Evolutionary conservation across 2,329 filamentous ascomycete species (phyloP), one percentile per base, ranked within the genome.

Genomic region (Aureobasidium namibiae): DNA sequence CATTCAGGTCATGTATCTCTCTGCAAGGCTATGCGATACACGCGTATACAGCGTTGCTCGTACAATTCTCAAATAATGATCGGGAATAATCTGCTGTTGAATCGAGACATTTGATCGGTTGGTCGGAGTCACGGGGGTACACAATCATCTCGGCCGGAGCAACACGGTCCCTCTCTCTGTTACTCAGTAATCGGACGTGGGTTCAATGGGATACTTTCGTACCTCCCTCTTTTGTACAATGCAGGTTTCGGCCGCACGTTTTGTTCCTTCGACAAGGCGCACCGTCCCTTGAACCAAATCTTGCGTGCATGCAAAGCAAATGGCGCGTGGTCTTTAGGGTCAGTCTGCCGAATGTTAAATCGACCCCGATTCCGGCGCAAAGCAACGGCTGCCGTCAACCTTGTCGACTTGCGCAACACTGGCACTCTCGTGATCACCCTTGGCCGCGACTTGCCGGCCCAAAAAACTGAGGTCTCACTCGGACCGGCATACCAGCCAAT

Each of bases 201-300:
- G 33, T 24, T 33, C n/a, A 42, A 23, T 33, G 24, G 14, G 14
- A n/a, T 10, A 9, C 42, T 29, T 38, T 52, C 14, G 29, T 23
- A 52, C 48, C 48, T 52, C 33, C 52, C 52, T n/a, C 52, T 34
- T 56, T 26, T 26, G 52, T 56, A 56, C 52, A 45, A 56, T 56
- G 52, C 52, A 44, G 4, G 7, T 7, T 16, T 44, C 24, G 29
- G 18, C 39, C 52, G 39, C n/a, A 36, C 52, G 39, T 44, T 56
- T 34, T 14, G 3, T 18, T 56, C 29, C 18, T 44, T 23, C 48
- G n/a, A 16, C 36, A 42, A 33, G n/a, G 39, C 18, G 26, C 38
- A 44, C 21, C 52, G 39, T 33, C 39, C 52, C 52, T 56, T 45
- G 50, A 36, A 36, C 39, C 31, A 39, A 34, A 56, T 23, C 52